Conservation (phyloP, 768 basidiomycete species). For the Phylloporus arenicola region DNA sequence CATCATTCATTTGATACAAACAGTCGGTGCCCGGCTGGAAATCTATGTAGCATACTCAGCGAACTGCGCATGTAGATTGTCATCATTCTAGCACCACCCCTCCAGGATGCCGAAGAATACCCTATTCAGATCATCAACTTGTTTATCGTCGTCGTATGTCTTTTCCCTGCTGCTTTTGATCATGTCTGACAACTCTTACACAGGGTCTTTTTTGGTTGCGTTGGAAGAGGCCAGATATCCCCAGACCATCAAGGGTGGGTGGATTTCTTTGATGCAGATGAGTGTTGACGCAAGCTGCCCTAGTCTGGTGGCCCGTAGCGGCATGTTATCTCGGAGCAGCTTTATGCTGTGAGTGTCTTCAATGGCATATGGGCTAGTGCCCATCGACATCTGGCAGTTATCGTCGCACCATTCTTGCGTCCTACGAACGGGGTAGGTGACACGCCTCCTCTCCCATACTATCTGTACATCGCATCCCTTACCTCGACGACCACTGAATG, state of each 20-base stretch:
- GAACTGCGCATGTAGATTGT: slow-evolving; percentile 35
- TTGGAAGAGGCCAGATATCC: slow-evolving; percentile 43
- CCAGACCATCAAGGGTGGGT: slow-evolving; percentile 47
- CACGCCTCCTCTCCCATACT: slow-evolving; percentile 57
- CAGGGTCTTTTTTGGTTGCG: slow-evolving; percentile 55
- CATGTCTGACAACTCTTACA: neutral
- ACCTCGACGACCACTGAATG: slow-evolving; percentile 29
- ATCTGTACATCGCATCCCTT: slow-evolving; percentile 31
- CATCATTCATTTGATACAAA: slow-evolving; percentile 50
- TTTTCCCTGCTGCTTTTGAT: slow-evolving; percentile 24
- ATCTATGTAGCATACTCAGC: neutral
- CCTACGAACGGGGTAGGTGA: slow-evolving; percentile 53
- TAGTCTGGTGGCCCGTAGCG: slow-evolving; percentile 53
- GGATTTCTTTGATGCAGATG: neutral
- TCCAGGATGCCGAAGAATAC: slow-evolving; percentile 40
- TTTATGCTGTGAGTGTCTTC: slow-evolving; percentile 40
- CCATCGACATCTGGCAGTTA: slow-evolving; percentile 30
- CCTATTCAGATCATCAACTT: slow-evolving; percentile 53
- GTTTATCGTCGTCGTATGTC: slow-evolving; percentile 49
- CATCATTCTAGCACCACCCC: slow-evolving; percentile 51
- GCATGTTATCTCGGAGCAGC: slow-evolving; percentile 50
- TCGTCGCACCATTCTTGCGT: slow-evolving; percentile 50
- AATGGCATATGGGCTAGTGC: slow-evolving; percentile 10
- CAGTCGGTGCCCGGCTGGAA: slow-evolving; percentile 26
- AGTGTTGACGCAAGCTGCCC: slow-evolving; percentile 1